Percentiles rank a stretch among this genome's conserved stretches.
Conservation (phyloP, 257 asterid genomes). For the Fraxinus pennsylvanica region DNA sequence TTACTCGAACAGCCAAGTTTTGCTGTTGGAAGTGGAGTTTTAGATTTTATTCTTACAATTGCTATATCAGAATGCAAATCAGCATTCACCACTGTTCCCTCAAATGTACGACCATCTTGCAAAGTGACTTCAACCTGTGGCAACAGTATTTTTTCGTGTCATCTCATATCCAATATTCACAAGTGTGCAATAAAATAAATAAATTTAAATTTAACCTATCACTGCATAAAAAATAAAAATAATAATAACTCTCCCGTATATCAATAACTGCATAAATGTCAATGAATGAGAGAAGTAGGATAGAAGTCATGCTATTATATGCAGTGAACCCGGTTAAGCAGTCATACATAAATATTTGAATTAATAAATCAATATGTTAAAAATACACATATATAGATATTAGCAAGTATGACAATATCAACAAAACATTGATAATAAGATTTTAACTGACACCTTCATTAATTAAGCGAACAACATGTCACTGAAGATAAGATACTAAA, state of each 20-base stretch:
- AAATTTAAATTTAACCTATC: not conserved
- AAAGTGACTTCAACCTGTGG: slow-evolving; percentile 82
- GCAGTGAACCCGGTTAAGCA: not conserved
- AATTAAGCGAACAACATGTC: not conserved
- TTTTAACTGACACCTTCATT: not conserved
- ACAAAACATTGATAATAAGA: no score
- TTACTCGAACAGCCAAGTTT: slow-evolving; percentile 72
- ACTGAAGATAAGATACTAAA: no score
- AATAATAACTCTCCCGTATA: not conserved
- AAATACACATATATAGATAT: not conserved
- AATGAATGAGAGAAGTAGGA: not conserved
- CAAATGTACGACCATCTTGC: slow-evolving; percentile 92
- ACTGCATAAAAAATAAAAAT: not conserved
- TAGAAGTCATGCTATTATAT: not conserved
- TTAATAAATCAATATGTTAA: not conserved
- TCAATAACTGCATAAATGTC: not conserved
- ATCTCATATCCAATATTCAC: slow-evolving; percentile 7
- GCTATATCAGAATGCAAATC: slow-evolving; percentile 81
- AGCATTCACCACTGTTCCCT: slow-evolving; percentile 85
- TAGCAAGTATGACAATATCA: not conserved
- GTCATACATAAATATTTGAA: not conserved
- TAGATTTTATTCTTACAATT: slow-evolving; percentile 68
- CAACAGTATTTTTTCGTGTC: slow-evolving; percentile 2
- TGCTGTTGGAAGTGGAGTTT: slow-evolving; percentile 78
- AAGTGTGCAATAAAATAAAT: not conserved